Evolutionary conservation across 768 basidiomycete genomes (phyloP), one percentile per base, ranked within the genome.

Genomic region (Suillus discolor): DNA sequence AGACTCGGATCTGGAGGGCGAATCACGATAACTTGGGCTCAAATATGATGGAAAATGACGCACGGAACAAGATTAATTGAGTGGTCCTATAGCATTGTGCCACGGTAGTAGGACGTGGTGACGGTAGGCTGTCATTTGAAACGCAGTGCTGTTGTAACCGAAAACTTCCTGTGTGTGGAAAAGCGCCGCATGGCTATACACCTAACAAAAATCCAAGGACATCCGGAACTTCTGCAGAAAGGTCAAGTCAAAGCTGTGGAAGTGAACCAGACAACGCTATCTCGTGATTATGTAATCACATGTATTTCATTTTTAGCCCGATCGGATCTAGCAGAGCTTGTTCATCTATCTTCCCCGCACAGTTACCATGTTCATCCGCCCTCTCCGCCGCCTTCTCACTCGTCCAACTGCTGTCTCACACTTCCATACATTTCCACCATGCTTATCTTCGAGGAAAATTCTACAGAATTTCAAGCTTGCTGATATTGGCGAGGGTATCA

Each of bases 401-500:
- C 75, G 77, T 51, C 74, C 77, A 9, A 60, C 71, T 67, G 68
- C 78, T 57, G 71, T 76, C 41, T 68, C 72, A 0, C 74, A 70
- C 60, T 83, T 84, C 63, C 83, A 84, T 68, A 71, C 74, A 3
- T 77, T 74, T 1, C 69, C 68, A 20, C 62, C 75, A 18, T 71
- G 71, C 53, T 77, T 72, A 62, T 74, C 77, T 2, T 72, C 77
- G 3, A 72, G 72, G 31, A 82, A 78, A 61, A 74, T 79, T 15
- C 64, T 83, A n/a, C 80, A 90, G 64, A 85, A 81, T 11, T 93
- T 93, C 81, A 92, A 87, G 65, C 85, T 93, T 45, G 91, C 92
- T 1, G 92, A 94, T 74, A 93, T 95, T 72, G 93, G 94, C 5
- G 93, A 95, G 77, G 94, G 94, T 6, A 94, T 96, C 69, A 94